phyloP scores from a whole-genome alignment of 129 eudicot species.

The Arctium lappa region DNA sequence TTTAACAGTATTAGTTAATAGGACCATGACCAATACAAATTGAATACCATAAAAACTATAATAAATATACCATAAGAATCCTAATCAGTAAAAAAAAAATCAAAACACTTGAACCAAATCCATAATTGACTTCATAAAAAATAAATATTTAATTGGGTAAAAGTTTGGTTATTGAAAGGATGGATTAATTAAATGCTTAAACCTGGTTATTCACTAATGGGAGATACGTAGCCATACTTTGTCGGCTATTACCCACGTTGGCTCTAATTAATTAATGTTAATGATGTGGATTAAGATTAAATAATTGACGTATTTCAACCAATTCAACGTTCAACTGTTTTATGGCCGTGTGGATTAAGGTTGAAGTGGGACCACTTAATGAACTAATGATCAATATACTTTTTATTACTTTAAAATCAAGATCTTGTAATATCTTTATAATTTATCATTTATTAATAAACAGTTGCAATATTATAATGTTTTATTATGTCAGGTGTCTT shows the following conservation, averaged over 20 bases:
- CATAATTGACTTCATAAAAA: too few species aligned
- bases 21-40: too few species aligned
- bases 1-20: too few species aligned
- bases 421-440: background rate
- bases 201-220: slow-evolving; percentile 3
- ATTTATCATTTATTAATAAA: background rate
- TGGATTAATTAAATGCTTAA: background rate
- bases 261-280: background rate
- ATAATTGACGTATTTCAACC: background rate
- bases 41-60: too few species aligned
- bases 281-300: background rate
- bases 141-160: background rate
- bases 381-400: background rate
- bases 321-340: slow-evolving; percentile 2
- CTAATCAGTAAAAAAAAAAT: too few species aligned
- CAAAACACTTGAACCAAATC: too few species aligned
- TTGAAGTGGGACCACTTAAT: slow-evolving; percentile 12
- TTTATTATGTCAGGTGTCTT: background rate
- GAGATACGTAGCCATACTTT: slow-evolving; percentile 13
- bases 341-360: background rate
- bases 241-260: slow-evolving; percentile 26
- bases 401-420: background rate
- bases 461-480: background rate
- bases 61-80: too few species aligned
- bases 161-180: background rate